Conservation (phyloP, 768 basidiomycete genomes). For the Auriscalpium vulgare region DNA sequence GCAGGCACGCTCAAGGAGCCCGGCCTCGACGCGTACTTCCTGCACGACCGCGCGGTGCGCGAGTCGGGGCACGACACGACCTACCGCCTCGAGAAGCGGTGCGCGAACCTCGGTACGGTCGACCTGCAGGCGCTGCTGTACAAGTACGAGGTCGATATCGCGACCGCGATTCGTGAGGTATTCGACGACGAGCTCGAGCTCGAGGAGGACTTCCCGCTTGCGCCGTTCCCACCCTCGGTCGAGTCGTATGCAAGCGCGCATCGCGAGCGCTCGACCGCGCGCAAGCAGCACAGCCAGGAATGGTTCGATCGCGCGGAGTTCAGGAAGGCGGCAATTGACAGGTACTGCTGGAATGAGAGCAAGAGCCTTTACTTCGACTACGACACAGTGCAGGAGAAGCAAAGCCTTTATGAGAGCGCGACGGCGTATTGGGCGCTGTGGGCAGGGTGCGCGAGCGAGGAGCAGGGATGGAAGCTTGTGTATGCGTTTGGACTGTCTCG, state of each 20-base stretch:
- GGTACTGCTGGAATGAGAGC: conserved; percentile 95
- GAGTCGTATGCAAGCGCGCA: conserved; percentile 58
- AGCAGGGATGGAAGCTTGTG: conserved; percentile 92
- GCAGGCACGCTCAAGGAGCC: conserved; percentile 78
- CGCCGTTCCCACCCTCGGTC: conserved; percentile 83
- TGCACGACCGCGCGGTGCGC: conserved; percentile 93
- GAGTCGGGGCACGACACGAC: conserved; percentile 96
- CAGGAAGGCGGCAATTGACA: conserved; percentile 81
- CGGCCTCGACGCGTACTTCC: conserved; percentile 90
- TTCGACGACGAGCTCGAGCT: conserved; percentile 90
- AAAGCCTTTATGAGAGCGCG: conserved; percentile 94
- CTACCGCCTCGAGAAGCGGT: conserved; percentile 95
- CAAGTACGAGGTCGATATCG: conserved; percentile 98
- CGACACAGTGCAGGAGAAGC: conserved; percentile 84
- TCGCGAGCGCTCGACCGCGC: conserved; percentile 49
- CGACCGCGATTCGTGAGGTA: conserved; percentile 92
- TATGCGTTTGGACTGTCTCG: conserved; percentile 34
- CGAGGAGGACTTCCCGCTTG: conserved; percentile 85
- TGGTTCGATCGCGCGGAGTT: conserved; percentile 90
- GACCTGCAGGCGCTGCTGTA: conserved; percentile 93
- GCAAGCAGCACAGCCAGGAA: conserved; percentile 71
- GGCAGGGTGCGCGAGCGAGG: conserved; percentile 95
- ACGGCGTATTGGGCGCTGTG: conserved; percentile 95
- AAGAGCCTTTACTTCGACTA: conserved; percentile 95
- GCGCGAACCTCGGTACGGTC: conserved; percentile 93